Evolutionary conservation across 176 grass and related monocot genomes (phyloP), one percentile per base, ranked within the genome.

Genomic region (Pharus latifolius): DNA sequence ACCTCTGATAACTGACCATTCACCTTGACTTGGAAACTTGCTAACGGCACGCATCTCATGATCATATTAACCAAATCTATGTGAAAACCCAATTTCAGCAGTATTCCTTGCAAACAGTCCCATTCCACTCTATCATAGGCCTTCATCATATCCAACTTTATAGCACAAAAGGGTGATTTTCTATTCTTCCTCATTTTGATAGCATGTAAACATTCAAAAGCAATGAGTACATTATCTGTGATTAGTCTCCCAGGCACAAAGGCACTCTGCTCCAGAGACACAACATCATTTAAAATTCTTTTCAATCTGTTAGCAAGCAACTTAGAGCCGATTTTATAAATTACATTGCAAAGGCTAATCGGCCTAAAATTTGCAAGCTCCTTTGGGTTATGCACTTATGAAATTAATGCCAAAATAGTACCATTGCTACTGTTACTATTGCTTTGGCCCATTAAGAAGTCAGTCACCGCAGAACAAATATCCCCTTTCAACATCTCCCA

Each of bases 221-320:
- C 22, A 2, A 10, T 13, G 0, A 53, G 1, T 2, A 53, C 49
- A 26, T 53, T 53, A 12, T 53, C 49, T 0, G 51, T 30, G 5
- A 56, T 56, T 0, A 56, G 14, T 0, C 52, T 11, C n/a, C n/a
- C n/a, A n/a, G n/a, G n/a, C n/a, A n/a, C n/a, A n/a, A n/a, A n/a
- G n/a, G n/a, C n/a, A n/a, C n/a, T n/a, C n/a, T n/a, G n/a, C n/a
- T n/a, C n/a, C n/a, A n/a, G n/a, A n/a, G n/a, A n/a, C n/a, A n/a
- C n/a, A n/a, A n/a, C n/a, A n/a, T n/a, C n/a, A n/a, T 67, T 45
- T 0, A 67, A 5, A 0, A 67, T 1, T 0, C 2, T 0, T 0
- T 45, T 2, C 1, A 49, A 0, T 3, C 45, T 11, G 1, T 50
- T 67, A 0, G 45, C 44, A 3, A 48, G n/a, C 0, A 30, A 4